phyloP scores from a whole-genome alignment of 345 rosid species.

The Eucalyptus pauciflora region DNA sequence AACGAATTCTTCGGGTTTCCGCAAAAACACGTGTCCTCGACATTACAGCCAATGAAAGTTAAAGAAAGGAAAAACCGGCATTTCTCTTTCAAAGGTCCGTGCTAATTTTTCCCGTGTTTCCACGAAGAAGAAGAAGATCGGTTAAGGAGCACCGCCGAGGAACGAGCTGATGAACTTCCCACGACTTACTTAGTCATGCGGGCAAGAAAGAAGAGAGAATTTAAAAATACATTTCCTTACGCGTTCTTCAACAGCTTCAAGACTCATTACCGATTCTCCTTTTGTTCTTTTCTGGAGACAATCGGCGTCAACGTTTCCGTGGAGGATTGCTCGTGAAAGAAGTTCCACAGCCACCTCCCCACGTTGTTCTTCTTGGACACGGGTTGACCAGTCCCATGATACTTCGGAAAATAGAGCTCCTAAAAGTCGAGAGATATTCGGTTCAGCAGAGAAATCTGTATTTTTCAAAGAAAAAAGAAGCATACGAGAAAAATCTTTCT shows the following conservation, averaged over 20 bases:
- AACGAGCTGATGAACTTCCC: neutral
- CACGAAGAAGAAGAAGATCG: neutral
- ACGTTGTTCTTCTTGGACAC: neutral
- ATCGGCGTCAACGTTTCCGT: neutral
- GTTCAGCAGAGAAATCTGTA: neutral
- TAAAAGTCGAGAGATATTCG: neutral
- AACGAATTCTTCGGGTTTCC: neutral
- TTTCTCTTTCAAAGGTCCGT: neutral
- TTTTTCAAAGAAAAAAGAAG: neutral
- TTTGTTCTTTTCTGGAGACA: neutral
- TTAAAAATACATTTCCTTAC: neutral
- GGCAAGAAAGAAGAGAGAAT: neutral
- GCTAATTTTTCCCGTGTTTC: neutral
- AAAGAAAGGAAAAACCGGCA: neutral
- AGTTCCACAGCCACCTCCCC: neutral
- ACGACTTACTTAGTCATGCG: neutral
- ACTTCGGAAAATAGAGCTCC: neutral
- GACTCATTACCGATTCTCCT: neutral
- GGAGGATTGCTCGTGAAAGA: neutral
- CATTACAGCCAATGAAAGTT: neutral
- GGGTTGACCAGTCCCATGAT: neutral
- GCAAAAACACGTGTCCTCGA: neutral
- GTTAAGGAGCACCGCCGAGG: neutral
- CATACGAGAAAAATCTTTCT: neutral
- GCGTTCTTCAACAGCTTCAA: neutral